A percentile compares a stretch with the other conserved stretches of the same genome.
Evolutionary conservation across 2,329 filamentous ascomycete species (phyloP).

Genomic region (Neofusicoccum sp.): DNA sequence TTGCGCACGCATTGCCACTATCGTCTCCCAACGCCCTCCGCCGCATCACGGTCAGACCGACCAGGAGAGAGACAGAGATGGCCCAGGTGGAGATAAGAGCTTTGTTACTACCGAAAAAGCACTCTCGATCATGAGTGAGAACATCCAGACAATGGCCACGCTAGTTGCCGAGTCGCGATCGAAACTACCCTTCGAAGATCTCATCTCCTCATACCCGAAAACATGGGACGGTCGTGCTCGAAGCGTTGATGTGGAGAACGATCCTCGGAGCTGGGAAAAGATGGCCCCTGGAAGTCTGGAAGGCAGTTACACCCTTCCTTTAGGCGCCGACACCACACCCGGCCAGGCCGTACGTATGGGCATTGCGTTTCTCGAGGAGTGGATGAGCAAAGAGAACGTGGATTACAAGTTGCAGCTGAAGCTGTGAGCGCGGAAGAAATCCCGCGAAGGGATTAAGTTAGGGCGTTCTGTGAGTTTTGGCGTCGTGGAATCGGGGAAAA

Average conservation of each 20-base stretch:
- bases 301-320: slow-evolving; percentile 41
- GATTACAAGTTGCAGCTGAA: slow-evolving; percentile 18
- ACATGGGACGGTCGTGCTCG: slow-evolving; percentile 31
- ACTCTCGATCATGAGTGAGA: slow-evolving; percentile 7
- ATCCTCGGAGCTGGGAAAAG: slow-evolving; percentile 31
- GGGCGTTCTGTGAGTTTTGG: slow-evolving; percentile 1
- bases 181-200: slow-evolving; percentile 33
- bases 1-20: slow-evolving; percentile 35
- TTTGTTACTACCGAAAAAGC: background rate
- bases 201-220: slow-evolving; percentile 38
- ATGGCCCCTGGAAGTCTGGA: slow-evolving; percentile 35
- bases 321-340: slow-evolving; percentile 41
- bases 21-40: slow-evolving; percentile 30
- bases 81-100: background rate
- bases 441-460: background rate
- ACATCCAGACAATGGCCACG: background rate
- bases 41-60: background rate
- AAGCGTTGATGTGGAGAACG: background rate
- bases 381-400: slow-evolving; percentile 27
- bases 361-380: slow-evolving; percentile 42
- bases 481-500: background rate
- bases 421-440: background rate
- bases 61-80: background rate
- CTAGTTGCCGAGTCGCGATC: slow-evolving; percentile 9
- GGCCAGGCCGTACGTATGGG: slow-evolving; percentile 47